These are phyloP conservation scores for Lentinus tigrinus DNA, from an alignment of 768 basidiomycete species.

Conservation along the genomic window DNA sequence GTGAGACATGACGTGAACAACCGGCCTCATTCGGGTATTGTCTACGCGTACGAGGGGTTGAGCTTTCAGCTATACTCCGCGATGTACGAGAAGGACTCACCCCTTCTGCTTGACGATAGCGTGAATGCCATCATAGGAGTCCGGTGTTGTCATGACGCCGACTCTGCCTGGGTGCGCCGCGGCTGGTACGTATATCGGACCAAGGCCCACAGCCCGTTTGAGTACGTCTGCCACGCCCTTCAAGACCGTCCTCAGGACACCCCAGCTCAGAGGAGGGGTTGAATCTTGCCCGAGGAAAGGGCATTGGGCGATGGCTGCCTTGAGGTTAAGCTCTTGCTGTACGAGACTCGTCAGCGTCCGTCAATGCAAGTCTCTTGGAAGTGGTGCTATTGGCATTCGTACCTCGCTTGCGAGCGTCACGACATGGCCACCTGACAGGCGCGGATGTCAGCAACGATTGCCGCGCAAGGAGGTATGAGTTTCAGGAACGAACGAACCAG, in stretches of 20 bases:
- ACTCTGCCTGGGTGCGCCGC: conserved; percentile 28
- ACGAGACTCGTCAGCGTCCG: neutral
- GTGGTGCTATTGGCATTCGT: neutral
- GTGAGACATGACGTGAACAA: neutral
- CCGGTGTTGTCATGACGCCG: conserved; percentile 27
- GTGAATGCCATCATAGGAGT: conserved; percentile 23
- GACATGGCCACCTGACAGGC: conserved; percentile 29
- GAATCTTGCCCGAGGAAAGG: conserved; percentile 29
- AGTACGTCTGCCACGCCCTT: conserved; percentile 26
- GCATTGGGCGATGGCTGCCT: conserved; percentile 34
- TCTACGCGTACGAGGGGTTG: neutral
- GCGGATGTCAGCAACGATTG: neutral
- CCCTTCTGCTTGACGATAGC: neutral
- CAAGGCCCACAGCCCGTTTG: conserved; percentile 26
- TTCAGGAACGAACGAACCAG: conserved; percentile 20
- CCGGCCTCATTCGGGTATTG: conserved; percentile 15
- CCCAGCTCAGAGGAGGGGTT: conserved; percentile 4
- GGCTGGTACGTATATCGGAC: conserved; percentile 31
- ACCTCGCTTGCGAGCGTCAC: conserved; percentile 33
- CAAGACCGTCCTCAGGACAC: conserved; percentile 20
- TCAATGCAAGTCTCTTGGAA: too few relatives aligned
- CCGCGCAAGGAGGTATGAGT: neutral
- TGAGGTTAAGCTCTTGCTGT: conserved; percentile 28
- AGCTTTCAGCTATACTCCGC: neutral
- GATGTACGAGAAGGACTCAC: neutral